Evolutionary conservation across 2,329 filamentous ascomycete genomes (phyloP).

Genomic region (Venturiaceae sp.): DNA sequence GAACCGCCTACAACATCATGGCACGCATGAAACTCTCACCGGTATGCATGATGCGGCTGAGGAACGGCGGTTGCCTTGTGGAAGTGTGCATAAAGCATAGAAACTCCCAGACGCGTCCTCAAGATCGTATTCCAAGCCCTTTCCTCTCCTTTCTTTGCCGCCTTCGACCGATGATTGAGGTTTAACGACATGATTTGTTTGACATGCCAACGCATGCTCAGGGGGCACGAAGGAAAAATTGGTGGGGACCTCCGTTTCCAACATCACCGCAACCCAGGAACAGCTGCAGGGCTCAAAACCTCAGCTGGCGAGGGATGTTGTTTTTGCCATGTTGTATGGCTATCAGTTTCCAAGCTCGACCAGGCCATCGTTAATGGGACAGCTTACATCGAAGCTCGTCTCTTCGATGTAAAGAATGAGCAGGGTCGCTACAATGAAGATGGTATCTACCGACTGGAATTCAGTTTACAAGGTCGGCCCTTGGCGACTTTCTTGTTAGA

Average conservation of each 20-base stretch:
- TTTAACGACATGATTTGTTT: no score
- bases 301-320: slow-evolving; percentile 9
- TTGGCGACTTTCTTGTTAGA: not conserved
- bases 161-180: no score
- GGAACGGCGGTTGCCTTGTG: no score
- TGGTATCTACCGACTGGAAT: not conserved
- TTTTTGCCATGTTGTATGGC: slow-evolving; percentile 7
- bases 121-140: no score
- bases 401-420: not conserved
- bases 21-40: no score
- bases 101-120: no score
- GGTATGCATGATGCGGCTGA: no score
- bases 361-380: not conserved
- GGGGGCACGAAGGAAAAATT: slow-evolving; percentile 8
- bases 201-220: slow-evolving; percentile 10
- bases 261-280: slow-evolving; percentile 8
- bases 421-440: no score
- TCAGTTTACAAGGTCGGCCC: not conserved
- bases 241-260: slow-evolving; percentile 10
- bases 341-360: not conserved
- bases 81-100: no score
- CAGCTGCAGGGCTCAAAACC: not conserved
- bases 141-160: no score
- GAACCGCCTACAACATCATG: no score
- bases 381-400: not conserved